Base-by-base conservation (phyloP, 441 rosid species). In the Mallotus repandus region DNA sequence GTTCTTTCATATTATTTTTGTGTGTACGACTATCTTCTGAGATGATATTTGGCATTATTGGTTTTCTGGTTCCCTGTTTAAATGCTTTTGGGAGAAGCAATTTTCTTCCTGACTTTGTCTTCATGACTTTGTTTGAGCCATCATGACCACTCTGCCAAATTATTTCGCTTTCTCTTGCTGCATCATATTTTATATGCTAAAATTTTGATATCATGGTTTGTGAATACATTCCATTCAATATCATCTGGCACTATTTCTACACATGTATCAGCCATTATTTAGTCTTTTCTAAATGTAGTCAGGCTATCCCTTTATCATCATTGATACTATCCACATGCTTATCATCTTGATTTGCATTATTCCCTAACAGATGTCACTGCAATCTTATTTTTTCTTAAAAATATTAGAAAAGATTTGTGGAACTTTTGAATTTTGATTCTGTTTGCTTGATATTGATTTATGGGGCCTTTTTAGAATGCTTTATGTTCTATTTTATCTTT, bases 401-500 rank as follows among this genome's bases (percentile, higher is more conserved):
- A 21, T 4, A 38, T 12, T 43, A 50, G 41, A 46, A 67, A 65
- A 43, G 46, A 53, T 49, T 29, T 65, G 25, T 80, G 46, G 55
- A 62, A 71, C 62, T 72, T 74, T 73, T 74, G 70, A 69, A 68
- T 78, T 60, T 81, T 82, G 72, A 79, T 83, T 66, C 74, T 83
- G 77, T 77, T 84, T 84, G 86, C 87, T 84, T 83, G 84, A 85
- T 80, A 83, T 85, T 86, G 81, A 80, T 38, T 38, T 85, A 75
- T 88, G 85, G 91, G 99, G 98, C 97, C 81, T 96, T 93, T 90
- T 97, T 93, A 89, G 97, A 93, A 83, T 85, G 79, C 61, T 61
- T 60, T 29, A 4, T 52, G 61, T 69, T 66, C 38, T 73, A 52
- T 68, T 60, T 56, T 54, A 19, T 64, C 71, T 45, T 56, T 48